Evolutionary conservation across 2,329 filamentous ascomycete species (phyloP), one percentile per base, ranked within the genome.

Genomic region (Lasiodiplodia theobromae): DNA sequence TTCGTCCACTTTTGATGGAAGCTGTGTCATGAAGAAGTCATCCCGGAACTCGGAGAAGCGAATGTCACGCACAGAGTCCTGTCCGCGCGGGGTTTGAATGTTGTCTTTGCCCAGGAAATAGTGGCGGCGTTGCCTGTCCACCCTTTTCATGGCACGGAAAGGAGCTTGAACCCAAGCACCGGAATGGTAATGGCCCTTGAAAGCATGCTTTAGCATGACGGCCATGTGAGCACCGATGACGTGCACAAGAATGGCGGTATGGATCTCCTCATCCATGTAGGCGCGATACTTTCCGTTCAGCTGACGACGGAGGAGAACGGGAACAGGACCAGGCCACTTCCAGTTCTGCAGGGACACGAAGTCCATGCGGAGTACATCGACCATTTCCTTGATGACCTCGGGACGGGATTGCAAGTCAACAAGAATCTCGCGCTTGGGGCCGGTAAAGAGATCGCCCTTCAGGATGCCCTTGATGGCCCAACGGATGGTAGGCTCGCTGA

Each of bases 231-330:
- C 76, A 6, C 86, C 86, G 44, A 88, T 79, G 70, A 83, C 86
- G 54, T 88, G 85, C 2, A 88, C 74, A 28, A 88, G 80, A 8
- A 88, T 81, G 1, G 84, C 83, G 71, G 88, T 84, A 8, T 88
- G 81, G 23, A 87, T 78, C 70, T 89, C 87, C 71, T 87, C 85
- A 62, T 88, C 85, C 80, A 87, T 86, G 72, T 83, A 88, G 31
- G 88, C 84, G 2, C 87, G 81, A 73, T 89, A 89, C 69, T 86
- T 85, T 3, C 86, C 85, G 71, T 87, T 88, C 44, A 88, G 73
- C 64, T 87, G 84, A 8, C 84, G 82, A 44, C 86, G 81, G 79
- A 85, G 83, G 56, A 85, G 80, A 2, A 88, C 72, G 1, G 81
- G 77, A 8, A 87, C 79, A 4, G 79, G 82, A 4, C 77, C 75